Evolutionary conservation across 1,284 basidiomycete genomes (phyloP), one percentile per base, ranked within the genome.

Genomic region (Nidula niveotomentosa): DNA sequence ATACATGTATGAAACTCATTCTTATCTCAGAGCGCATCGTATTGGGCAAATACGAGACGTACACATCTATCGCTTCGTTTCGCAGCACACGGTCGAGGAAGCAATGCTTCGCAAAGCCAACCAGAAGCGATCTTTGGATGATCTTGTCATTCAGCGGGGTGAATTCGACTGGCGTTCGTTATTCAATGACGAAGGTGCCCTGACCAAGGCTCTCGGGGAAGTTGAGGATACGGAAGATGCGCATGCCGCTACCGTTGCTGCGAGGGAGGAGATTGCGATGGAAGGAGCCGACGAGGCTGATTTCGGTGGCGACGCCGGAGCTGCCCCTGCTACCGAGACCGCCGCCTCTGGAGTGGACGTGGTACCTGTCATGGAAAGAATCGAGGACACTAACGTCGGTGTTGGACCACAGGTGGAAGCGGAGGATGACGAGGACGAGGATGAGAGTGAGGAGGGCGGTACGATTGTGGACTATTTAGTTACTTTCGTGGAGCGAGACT

Each of bases 1-100:
- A 35, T 33, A 37, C 34, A 48, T 36, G 6, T 53, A 35, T 15
- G 53, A 10, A 6, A 47, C 45, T 48, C 9, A 33, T 48, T 23
- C 35, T 49, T 43, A 33, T 48, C 44, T 8, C 63, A 92, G 90
- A 33, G 93, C 93, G 0, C 93, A 96, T 65, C 90, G 94, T 6
- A 98, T 98, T 62, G 96, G 96, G 8, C 96, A 98, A 70, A 97
- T 96, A 50, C 88, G 96, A 30, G 95, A 98, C 64, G 96, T 98
- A 8, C 93, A 98, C 69, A 96, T 98, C 63, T 98, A 97, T 71
- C 91, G 96, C 6, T 96, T 98, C 69, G 90, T 98, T 48, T 96
- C 93, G 4, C 80, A 88, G 60, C 85, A 94, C 72, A 97, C 96
- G 0, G 94, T 98, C 48, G 96, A 98, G 73, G 96, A 98, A 73